A percentile compares a stretch with the other conserved stretches of the same genome.
Conservation (phyloP, 768 basidiomycete genomes). For the Trametes cubensis region DNA sequence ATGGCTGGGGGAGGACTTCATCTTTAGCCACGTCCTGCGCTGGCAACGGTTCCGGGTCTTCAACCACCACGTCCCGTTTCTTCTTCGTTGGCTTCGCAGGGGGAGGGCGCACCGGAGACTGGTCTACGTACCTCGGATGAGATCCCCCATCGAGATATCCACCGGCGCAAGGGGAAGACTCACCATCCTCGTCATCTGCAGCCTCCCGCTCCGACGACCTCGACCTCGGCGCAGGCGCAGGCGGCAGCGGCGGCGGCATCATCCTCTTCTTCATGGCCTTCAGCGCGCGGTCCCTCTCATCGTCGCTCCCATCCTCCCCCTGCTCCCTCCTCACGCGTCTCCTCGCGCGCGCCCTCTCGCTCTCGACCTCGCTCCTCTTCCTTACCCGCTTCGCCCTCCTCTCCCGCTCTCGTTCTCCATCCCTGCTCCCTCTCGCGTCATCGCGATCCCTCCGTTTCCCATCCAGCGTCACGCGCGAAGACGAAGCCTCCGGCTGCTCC, state of each 20-base stretch:
- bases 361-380: constrained; percentile 20
- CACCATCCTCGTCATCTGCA: constrained; percentile 24
- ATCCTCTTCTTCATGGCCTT: constrained; percentile 14
- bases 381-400: constrained; percentile 22
- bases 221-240: constrained; percentile 1
- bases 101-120: background rate
- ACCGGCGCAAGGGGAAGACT: background rate
- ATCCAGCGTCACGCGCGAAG: constrained; percentile 31
- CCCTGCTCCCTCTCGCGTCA: constrained; percentile 10
- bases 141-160: background rate
- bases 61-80: constrained; percentile 4
- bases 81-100: constrained; percentile 9
- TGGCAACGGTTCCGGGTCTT: constrained; percentile 4
- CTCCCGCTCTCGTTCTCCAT: constrained; percentile 16
- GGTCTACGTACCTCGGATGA: background rate
- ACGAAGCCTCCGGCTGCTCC: constrained; percentile 26
- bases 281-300: constrained; percentile 11
- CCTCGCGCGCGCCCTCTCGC: constrained; percentile 17
- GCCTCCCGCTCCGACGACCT: constrained; percentile 16
- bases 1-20: background rate
- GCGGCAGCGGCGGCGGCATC: background rate
- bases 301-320: constrained; percentile 8
- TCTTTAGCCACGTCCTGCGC: background rate
- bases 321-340: constrained; percentile 11
- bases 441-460: constrained; percentile 15